Percentiles rank a stretch among this genome's conserved stretches.
These are phyloP conservation scores for Yamadazyma pseudoaaseri DNA, from an alignment of 1,139 yeast species.

Conservation along the genomic window DNA sequence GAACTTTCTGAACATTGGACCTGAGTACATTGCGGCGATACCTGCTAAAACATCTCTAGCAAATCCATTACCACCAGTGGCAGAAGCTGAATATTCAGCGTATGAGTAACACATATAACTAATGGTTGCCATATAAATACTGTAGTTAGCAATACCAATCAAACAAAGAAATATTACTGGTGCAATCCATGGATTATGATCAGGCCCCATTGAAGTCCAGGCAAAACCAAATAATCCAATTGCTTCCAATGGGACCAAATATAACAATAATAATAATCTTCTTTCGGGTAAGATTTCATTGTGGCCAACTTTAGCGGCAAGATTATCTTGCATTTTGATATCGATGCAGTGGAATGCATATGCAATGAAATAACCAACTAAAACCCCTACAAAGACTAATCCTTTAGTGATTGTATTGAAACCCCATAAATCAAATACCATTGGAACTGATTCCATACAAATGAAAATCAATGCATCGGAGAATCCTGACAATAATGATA, in stretches of 20 bases:
- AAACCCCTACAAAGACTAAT: constrained; percentile 27
- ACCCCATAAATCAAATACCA: constrained; percentile 26
- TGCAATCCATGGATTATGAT: constrained; percentile 31
- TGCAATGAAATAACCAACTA: constrained; percentile 33
- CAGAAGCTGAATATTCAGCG: constrained; percentile 40
- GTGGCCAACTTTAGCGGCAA: constrained; percentile 20
- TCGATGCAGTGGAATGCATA: constrained; percentile 24
- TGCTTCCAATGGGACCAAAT: constrained; percentile 31
- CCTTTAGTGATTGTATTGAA: constrained; percentile 27
- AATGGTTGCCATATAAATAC: constrained; percentile 38
- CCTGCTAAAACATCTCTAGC: constrained; percentile 41
- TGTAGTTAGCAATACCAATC: constrained; percentile 35
- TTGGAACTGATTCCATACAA: constrained; percentile 34
- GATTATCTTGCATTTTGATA: constrained; percentile 21
- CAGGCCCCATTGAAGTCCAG: constrained; percentile 37
- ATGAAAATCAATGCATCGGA: constrained; percentile 39
- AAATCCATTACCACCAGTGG: constrained; percentile 41
- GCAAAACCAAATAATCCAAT: constrained; percentile 38
- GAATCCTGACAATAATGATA: constrained; percentile 36
- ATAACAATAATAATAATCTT: constrained; percentile 22
- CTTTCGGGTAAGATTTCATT: constrained; percentile 26
- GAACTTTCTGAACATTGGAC: constrained; percentile 31
- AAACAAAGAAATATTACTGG: constrained; percentile 32
- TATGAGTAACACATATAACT: constrained; percentile 41
- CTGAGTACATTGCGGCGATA: constrained; percentile 33